A percentile compares a stretch with the other conserved stretches of the same genome.
Evolutionary conservation across 2,329 filamentous ascomycete species (phyloP).

Genomic region (Pseudopithomyces chartarum): DNA sequence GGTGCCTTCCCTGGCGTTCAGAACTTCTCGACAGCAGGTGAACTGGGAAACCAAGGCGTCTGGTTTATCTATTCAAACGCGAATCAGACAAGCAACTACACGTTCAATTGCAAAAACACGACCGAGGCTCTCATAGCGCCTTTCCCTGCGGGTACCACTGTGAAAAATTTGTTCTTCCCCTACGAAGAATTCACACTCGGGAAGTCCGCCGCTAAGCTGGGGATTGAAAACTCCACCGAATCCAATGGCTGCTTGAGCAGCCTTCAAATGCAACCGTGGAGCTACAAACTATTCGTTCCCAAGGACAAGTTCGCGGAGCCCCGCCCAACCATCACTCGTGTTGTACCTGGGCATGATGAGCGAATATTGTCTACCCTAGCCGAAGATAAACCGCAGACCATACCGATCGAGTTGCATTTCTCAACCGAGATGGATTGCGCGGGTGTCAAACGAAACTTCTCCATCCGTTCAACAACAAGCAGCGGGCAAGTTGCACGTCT

Average conservation of each 20-base stretch:
- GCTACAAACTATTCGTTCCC: slow-evolving; percentile 65
- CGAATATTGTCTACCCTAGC: slow-evolving; percentile 57
- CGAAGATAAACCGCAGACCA: slow-evolving; percentile 47
- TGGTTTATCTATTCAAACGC: slow-evolving; percentile 60
- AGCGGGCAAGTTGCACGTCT: slow-evolving; percentile 51
- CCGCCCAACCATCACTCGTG: slow-evolving; percentile 63
- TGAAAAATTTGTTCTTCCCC: slow-evolving; percentile 68
- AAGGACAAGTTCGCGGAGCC: slow-evolving; percentile 56
- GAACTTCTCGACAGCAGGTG: slow-evolving; percentile 49
- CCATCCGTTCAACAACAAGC: slow-evolving; percentile 59
- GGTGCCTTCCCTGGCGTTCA: slow-evolving; percentile 58
- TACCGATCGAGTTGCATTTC: slow-evolving; percentile 62
- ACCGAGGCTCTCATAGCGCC: slow-evolving; percentile 61
- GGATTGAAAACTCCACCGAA: slow-evolving; percentile 29
- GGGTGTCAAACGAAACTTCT: slow-evolving; percentile 56
- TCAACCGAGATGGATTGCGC: slow-evolving; percentile 66
- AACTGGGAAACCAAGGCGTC: slow-evolving; percentile 52
- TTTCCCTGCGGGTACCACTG: slow-evolving; percentile 58
- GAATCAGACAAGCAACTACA: slow-evolving; percentile 57
- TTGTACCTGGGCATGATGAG: slow-evolving; percentile 65
- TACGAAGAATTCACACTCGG: slow-evolving; percentile 62
- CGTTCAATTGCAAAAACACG: slow-evolving; percentile 61
- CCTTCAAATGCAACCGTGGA: slow-evolving; percentile 60
- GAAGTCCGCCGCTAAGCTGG: slow-evolving; percentile 50
- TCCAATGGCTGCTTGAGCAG: slow-evolving; percentile 63